Conservation (phyloP, 805 yeast genomes). For the Starmerella floris region DNA sequence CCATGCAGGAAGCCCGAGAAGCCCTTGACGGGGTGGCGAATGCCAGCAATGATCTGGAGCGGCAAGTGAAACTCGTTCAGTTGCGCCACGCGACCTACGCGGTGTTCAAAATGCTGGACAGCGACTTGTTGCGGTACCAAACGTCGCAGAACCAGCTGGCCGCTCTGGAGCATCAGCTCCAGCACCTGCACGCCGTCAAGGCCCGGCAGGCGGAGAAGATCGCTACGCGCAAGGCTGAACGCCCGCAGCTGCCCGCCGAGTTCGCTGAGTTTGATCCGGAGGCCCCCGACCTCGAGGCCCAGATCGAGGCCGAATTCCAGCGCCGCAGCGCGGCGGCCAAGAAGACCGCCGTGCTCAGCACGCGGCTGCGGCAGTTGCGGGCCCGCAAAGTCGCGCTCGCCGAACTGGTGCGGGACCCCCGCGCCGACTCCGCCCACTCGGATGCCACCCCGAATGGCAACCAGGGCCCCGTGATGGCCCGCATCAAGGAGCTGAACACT, state of each 20-base stretch:
- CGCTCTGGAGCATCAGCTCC: not conserved
- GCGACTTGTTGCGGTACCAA: not conserved
- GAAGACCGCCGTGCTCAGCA: not conserved
- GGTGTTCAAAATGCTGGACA: not conserved
- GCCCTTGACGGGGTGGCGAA: not conserved
- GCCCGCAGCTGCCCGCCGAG: not conserved
- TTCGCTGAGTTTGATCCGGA: not conserved
- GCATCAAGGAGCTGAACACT: not conserved
- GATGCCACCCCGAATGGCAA: not conserved
- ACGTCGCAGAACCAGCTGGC: slow-evolving; percentile 2
- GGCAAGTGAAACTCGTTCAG: not conserved
- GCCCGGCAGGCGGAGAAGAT: not conserved
- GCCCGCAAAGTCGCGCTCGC: not conserved
- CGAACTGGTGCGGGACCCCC: slow-evolving; percentile 1
- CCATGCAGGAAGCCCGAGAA: not conserved
- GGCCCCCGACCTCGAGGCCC: slow-evolving; percentile 3
- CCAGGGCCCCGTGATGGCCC: not conserved
- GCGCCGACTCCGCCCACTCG: not conserved
- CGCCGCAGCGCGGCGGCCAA: not conserved
- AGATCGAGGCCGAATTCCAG: slow-evolving; percentile 3
- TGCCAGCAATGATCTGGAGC: not conserved
- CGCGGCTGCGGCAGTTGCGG: not conserved
- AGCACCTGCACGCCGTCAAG: not conserved
- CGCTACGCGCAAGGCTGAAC: not conserved
- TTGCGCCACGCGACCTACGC: slow-evolving; percentile 4